Percentiles rank a stretch among this genome's conserved stretches.
Conservation (phyloP, 495 filamentous ascomycete genomes). For the Aspergillus steynii region DNA sequence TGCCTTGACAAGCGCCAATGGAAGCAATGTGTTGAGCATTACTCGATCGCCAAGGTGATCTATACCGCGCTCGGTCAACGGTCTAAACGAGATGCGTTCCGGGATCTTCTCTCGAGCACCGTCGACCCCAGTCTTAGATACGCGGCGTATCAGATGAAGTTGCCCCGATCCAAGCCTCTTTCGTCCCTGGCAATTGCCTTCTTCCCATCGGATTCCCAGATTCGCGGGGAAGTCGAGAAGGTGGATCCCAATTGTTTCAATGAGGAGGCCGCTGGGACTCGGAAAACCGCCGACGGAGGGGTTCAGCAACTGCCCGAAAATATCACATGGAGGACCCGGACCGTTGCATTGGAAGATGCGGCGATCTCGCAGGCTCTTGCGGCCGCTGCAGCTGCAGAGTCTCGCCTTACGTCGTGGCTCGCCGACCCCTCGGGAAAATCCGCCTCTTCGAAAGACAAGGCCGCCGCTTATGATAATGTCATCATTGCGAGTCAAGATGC, state of each 20-base stretch:
- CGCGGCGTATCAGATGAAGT: slow-evolving; percentile 85
- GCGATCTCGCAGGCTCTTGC: slow-evolving; percentile 78
- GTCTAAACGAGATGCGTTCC: slow-evolving; percentile 70
- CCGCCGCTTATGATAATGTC: slow-evolving; percentile 87
- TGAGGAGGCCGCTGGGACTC: slow-evolving; percentile 60
- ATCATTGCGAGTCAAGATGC: slow-evolving; percentile 91
- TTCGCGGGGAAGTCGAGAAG: slow-evolving; percentile 67
- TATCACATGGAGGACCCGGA: slow-evolving; percentile 86
- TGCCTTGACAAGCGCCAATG: slow-evolving; percentile 86
- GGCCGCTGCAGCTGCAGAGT: slow-evolving; percentile 54
- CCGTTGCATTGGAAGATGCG: slow-evolving; percentile 86
- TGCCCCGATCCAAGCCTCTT: slow-evolving; percentile 79
- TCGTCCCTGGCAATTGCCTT: slow-evolving; percentile 71
- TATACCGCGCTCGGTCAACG: slow-evolving; percentile 72
- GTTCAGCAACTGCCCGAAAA: slow-evolving; percentile 67
- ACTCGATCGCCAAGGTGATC: slow-evolving; percentile 75
- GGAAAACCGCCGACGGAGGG: slow-evolving; percentile 48
- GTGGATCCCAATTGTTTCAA: slow-evolving; percentile 69
- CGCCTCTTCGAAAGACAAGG: slow-evolving; percentile 53
- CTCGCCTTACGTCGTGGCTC: slow-evolving; percentile 52
- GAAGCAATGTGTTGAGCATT: slow-evolving; percentile 73
- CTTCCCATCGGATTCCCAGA: slow-evolving; percentile 63
- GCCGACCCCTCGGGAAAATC: slow-evolving; percentile 34
- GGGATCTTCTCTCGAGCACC: slow-evolving; percentile 79
- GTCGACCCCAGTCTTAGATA: slow-evolving; percentile 94